Percentiles rank a stretch among this genome's conserved stretches.
Conservation (phyloP, 192 early-diverging fungal genomes). For the Dissophora ornata region DNA sequence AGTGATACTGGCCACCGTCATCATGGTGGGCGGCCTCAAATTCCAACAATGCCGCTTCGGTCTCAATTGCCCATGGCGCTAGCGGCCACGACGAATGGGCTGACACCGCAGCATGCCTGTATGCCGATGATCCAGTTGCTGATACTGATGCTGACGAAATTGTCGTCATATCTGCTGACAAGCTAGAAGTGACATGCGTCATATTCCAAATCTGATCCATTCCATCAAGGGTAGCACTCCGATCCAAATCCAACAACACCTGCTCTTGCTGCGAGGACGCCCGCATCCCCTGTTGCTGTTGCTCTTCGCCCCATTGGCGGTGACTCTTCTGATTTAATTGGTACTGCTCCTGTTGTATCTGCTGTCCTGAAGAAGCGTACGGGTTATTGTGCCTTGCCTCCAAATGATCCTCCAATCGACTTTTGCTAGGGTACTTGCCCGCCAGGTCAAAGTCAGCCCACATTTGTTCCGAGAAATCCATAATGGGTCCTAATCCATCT, state of each 20-base stretch:
- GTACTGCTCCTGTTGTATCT: neutral
- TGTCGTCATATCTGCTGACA: slow-evolving; percentile 1
- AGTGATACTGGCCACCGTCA: neutral
- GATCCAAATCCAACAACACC: slow-evolving; percentile 28
- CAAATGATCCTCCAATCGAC: slow-evolving; percentile 13
- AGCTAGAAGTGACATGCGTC: neutral
- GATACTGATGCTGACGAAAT: neutral
- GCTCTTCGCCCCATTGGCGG: neutral
- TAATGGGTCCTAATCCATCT: slow-evolving; percentile 42
- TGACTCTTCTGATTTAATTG: neutral
- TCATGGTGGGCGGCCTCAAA: slow-evolving; percentile 20
- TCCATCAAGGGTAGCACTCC: neutral
- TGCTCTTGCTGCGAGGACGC: slow-evolving; percentile 41
- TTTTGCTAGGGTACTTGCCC: neutral
- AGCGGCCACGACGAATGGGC: slow-evolving; percentile 31
- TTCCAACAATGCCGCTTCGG: slow-evolving; percentile 31
- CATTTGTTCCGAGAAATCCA: slow-evolving; percentile 26
- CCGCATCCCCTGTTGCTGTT: neutral
- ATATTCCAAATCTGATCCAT: neutral
- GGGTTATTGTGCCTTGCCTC: slow-evolving; percentile 18
- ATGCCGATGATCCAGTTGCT: neutral
- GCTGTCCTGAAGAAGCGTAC: slow-evolving; percentile 5
- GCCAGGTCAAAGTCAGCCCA: neutral
- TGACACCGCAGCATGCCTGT: slow-evolving; percentile 22
- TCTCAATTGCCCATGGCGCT: slow-evolving; percentile 34